Conservation (phyloP, 2,329 filamentous ascomycete genomes). For the Penicillium capsulatum region DNA sequence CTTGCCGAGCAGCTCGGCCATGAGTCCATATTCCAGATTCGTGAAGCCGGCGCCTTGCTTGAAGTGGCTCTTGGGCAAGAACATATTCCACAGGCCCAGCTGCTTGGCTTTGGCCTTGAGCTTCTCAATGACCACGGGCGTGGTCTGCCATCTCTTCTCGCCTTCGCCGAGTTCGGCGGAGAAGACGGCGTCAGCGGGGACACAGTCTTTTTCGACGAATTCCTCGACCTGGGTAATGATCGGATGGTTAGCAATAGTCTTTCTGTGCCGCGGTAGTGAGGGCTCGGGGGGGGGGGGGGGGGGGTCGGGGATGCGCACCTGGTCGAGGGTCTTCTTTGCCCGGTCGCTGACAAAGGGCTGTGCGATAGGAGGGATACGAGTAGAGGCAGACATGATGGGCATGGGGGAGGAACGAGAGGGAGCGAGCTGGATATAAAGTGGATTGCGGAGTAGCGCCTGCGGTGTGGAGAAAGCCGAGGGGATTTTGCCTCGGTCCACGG, state of each 20-base stretch:
- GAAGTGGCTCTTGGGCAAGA: slow-evolving; percentile 91
- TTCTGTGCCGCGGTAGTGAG: background rate
- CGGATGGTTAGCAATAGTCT: slow-evolving; percentile 6
- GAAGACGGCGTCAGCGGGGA: slow-evolving; percentile 76
- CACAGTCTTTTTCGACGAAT: slow-evolving; percentile 95
- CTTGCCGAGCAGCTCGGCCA: slow-evolving; percentile 93
- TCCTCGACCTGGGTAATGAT: slow-evolving; percentile 64
- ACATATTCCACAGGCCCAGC: slow-evolving; percentile 96
- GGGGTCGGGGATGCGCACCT: slow-evolving; percentile 47
- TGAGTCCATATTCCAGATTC: slow-evolving; percentile 94
- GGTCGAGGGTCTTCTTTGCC: slow-evolving; percentile 77
- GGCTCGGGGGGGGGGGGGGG: background rate
- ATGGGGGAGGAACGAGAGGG: slow-evolving; percentile 1
- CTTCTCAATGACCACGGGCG: slow-evolving; percentile 79
- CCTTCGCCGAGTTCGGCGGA: slow-evolving; percentile 74
- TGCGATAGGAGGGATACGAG: slow-evolving; percentile 56
- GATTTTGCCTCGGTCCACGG: slow-evolving; percentile 27
- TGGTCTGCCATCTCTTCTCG: slow-evolving; percentile 69
- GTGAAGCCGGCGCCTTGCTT: slow-evolving; percentile 90
- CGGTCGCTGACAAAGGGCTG: slow-evolving; percentile 70
- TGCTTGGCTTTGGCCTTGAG: slow-evolving; percentile 78
- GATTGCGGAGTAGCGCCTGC: slow-evolving; percentile 23
- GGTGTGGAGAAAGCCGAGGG: slow-evolving; percentile 30
- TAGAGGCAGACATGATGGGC: slow-evolving; percentile 46
- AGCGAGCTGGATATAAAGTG: slow-evolving; percentile 17